Conservation (phyloP, 345 rosid genomes). For the Syzygium aqueum region DNA sequence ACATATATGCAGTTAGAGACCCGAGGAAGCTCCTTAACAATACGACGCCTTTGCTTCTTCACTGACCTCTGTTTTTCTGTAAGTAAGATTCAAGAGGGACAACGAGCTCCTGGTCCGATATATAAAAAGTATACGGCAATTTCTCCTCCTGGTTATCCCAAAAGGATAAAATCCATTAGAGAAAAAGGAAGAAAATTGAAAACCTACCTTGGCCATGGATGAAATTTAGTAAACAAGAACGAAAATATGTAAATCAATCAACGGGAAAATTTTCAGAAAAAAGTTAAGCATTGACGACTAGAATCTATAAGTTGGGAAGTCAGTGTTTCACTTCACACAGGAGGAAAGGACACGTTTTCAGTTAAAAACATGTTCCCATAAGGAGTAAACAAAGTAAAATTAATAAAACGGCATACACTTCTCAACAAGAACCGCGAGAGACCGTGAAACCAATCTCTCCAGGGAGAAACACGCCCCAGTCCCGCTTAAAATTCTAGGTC, state of each 20-base stretch:
- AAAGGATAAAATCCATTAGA: neutral
- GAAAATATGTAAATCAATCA: neutral
- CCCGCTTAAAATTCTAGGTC: neutral
- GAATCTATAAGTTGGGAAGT: neutral
- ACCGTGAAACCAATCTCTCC: neutral
- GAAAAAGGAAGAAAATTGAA: neutral
- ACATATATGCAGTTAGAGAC: neutral
- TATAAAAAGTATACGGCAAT: constrained; percentile 76
- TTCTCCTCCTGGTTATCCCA: constrained; percentile 62
- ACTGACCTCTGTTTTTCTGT: constrained; percentile 68
- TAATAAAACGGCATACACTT: neutral
- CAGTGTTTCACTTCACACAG: neutral
- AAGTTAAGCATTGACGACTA: neutral
- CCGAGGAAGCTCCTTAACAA: neutral
- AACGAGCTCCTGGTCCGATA: constrained; percentile 78
- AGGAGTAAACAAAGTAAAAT: neutral
- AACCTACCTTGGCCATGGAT: neutral
- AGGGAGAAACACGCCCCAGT: neutral
- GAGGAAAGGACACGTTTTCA: neutral
- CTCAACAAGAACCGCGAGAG: neutral
- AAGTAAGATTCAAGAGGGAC: constrained; percentile 74
- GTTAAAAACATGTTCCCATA: neutral
- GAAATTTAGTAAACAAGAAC: neutral
- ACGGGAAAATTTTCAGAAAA: neutral
- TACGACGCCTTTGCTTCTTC: neutral